Evolutionary conservation across 352 stramenopile species (phyloP).

Genomic region (Phytophthora chlamydospora): DNA sequence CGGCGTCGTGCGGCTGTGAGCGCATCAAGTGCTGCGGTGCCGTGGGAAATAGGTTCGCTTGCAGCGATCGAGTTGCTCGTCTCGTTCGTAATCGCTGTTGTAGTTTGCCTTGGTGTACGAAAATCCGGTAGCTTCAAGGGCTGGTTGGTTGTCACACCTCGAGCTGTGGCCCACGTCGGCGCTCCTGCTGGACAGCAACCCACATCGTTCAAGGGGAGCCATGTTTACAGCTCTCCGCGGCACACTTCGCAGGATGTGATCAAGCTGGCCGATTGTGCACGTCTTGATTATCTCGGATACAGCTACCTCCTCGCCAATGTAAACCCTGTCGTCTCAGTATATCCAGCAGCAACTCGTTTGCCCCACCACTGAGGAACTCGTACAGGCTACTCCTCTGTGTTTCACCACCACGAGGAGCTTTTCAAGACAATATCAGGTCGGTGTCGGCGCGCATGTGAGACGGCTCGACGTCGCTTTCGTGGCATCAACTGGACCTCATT

Average conservation of each 20-base stretch:
- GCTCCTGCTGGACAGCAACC: slow-evolving; percentile 13
- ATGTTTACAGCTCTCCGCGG: slow-evolving; percentile 20
- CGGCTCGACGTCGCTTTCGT: slow-evolving; percentile 3
- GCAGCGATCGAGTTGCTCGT: not conserved
- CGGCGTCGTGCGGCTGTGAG: slow-evolving; percentile 2
- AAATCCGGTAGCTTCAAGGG: slow-evolving; percentile 15
- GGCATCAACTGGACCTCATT: slow-evolving; percentile 9
- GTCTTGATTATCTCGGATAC: slow-evolving; percentile 24
- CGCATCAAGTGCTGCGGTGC: not conserved
- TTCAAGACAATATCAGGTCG: slow-evolving; percentile 7
- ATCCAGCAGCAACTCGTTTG: not conserved
- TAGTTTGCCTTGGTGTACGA: slow-evolving; percentile 2
- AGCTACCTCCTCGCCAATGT: slow-evolving; percentile 2
- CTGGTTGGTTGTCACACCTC: slow-evolving; percentile 15
- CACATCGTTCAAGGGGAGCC: slow-evolving; percentile 6
- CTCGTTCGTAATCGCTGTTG: slow-evolving; percentile 3
- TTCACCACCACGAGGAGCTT: not conserved
- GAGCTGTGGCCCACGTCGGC: slow-evolving; percentile 9
- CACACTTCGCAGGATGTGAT: slow-evolving; percentile 13
- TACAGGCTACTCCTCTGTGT: not conserved
- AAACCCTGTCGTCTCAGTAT: slow-evolving; percentile 10
- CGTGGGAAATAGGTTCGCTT: slow-evolving; percentile 14
- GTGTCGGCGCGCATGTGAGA: slow-evolving; percentile 4
- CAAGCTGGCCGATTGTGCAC: slow-evolving; percentile 7
- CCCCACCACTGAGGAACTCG: too few relatives aligned